Evolutionary conservation across 306 rosid species (phyloP).

Genomic region (Ziziphus jujuba): DNA sequence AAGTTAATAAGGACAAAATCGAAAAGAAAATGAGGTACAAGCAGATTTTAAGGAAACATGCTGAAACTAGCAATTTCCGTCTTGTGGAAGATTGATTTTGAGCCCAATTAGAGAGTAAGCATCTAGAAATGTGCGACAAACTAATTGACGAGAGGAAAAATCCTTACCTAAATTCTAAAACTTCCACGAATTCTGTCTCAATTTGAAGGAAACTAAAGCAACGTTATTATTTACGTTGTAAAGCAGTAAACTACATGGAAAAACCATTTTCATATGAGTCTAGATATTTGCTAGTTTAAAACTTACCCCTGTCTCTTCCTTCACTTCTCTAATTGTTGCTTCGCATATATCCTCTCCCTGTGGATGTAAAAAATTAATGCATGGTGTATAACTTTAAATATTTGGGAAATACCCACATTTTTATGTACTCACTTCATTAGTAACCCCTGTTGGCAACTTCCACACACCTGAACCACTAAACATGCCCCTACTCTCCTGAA

Average conservation of each 20-base stretch:
- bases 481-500: conserved; percentile 66
- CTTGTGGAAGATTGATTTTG: too few relatives aligned
- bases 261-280: neutral
- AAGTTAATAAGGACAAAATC: neutral
- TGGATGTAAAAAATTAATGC: conserved; percentile 6
- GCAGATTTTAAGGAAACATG: conserved; percentile 5
- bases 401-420: neutral
- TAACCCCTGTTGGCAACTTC: conserved; percentile 88
- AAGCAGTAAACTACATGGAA: neutral
- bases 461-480: conserved; percentile 65
- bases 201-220: conserved; percentile 49
- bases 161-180: too few relatives aligned
- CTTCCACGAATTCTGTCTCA: conserved; percentile 70
- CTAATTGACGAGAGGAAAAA: too few relatives aligned
- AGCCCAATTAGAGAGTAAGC: too few relatives aligned
- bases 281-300: conserved; percentile 1
- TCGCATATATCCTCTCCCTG: conserved; percentile 79
- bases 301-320: conserved; percentile 95
- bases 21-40: conserved; percentile 3
- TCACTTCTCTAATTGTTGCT: conserved; percentile 70
- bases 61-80: neutral
- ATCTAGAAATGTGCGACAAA: too few relatives aligned
- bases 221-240: conserved; percentile 3
- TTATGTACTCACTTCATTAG: too few relatives aligned
- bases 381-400: neutral